These are phyloP conservation scores for Erodium texanum DNA, from an alignment of 441 rosid genomes.

Conservation along the genomic window DNA sequence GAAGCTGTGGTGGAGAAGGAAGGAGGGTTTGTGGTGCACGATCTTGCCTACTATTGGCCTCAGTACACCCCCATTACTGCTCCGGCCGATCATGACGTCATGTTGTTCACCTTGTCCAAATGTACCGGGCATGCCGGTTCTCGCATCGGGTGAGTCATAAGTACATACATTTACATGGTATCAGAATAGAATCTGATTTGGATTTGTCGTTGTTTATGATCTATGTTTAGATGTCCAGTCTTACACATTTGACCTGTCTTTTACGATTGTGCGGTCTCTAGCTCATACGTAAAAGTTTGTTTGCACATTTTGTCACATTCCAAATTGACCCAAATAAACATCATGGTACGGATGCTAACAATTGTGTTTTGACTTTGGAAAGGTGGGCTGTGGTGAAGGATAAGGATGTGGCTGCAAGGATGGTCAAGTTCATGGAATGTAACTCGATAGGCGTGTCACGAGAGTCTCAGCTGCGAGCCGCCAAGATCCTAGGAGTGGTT, in stretches of 20 bases:
- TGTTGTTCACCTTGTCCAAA: slow-evolving; percentile 86
- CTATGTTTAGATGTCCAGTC: too few relatives aligned
- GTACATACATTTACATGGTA: too few relatives aligned
- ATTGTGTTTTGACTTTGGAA: not conserved
- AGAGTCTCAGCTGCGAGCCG: slow-evolving; percentile 75
- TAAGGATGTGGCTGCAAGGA: slow-evolving; percentile 51
- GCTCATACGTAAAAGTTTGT: too few relatives aligned
- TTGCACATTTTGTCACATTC: too few relatives aligned
- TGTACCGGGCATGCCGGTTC: slow-evolving; percentile 91
- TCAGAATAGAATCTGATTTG: too few relatives aligned
- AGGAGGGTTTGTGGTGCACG: slow-evolving; percentile 53
- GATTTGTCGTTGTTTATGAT: too few relatives aligned
- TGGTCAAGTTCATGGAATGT: slow-evolving; percentile 45
- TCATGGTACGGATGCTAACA: too few relatives aligned
- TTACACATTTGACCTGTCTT: too few relatives aligned
- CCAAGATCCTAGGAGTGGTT: slow-evolving; percentile 48
- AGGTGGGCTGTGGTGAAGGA: slow-evolving; percentile 87
- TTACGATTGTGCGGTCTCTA: too few relatives aligned
- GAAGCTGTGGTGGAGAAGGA: slow-evolving; percentile 47
- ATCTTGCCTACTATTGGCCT: slow-evolving; percentile 49
- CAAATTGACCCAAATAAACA: too few relatives aligned
- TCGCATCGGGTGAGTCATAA: slow-evolving; percentile 73
- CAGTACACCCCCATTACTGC: slow-evolving; percentile 60
- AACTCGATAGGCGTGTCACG: slow-evolving; percentile 67
- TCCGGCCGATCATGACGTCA: slow-evolving; percentile 54